Evolutionary conservation across 108 stramenopile species (phyloP).

Genomic region (Poteriospumella lacustris): DNA sequence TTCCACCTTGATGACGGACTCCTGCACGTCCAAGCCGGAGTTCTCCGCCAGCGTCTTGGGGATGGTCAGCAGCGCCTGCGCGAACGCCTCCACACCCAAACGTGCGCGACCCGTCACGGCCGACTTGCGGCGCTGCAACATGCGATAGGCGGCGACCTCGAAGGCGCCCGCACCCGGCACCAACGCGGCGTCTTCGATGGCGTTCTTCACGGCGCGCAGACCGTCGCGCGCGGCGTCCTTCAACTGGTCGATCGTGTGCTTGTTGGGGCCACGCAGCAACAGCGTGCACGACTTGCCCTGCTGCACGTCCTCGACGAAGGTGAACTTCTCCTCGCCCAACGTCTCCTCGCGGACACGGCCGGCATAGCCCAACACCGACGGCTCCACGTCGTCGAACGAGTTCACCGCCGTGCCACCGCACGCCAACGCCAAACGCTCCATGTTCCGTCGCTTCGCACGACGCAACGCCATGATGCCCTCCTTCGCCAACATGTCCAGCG

Average conservation of each 20-base stretch:
- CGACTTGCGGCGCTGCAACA: constrained; percentile 13
- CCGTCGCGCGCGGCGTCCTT: constrained; percentile 98
- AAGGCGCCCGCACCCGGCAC: constrained; percentile 97
- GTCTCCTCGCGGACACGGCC: constrained; percentile 88
- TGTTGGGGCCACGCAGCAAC: constrained; percentile 92
- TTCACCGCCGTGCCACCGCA: constrained; percentile 93
- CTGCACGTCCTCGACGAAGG: constrained; percentile 93
- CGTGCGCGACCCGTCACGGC: constrained; percentile 79
- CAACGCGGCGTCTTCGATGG: constrained; percentile 81
- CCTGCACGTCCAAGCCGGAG: constrained; percentile 92
- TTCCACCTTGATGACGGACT: constrained; percentile 71
- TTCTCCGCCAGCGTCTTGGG: constrained; percentile 97
- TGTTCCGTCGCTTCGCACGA: constrained; percentile 95
- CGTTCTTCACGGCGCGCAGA: constrained; percentile 89
- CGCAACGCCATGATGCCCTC: constrained; percentile 94
- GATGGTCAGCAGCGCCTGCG: constrained; percentile 87
- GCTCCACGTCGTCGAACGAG: constrained; percentile 82
- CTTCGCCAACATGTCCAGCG: constrained; percentile 97
- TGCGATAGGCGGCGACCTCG: constrained; percentile 75
- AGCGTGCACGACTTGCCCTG: constrained; percentile 85
- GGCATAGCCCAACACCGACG: constrained; percentile 79
- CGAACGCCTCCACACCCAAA: constrained; percentile 91
- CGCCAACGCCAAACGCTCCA: constrained; percentile 96
- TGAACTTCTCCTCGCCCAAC: constrained; percentile 96
- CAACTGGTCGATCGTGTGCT: constrained; percentile 90